Base-by-base conservation (phyloP, 164 flowering plant species). In the Tinospora cordifolia region DNA sequence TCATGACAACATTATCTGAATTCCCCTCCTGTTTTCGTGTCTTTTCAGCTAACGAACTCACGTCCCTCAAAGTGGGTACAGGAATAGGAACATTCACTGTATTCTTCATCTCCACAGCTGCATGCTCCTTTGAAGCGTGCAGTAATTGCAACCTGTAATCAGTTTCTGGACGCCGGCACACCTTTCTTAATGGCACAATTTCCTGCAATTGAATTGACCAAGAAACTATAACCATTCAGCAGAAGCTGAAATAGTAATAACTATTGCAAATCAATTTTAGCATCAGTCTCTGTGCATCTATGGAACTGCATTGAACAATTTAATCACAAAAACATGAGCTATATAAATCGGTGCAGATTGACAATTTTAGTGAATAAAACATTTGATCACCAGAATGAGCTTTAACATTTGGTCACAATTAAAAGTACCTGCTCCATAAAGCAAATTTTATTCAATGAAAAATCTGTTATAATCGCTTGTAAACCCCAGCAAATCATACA, bases 111-210 rank as follows among this genome's bases (percentile, higher is more conserved):
- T 83, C 87, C 8, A 69, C 7, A 2, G 76, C 36, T 13, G 76
- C 76, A 59, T 77, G 54, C 7, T 83, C 86, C 71, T 80, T 88
- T 49, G 79, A 69, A 54, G 86, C 85, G 82, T 89, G 87, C 49
- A 93, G 87, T 69, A 82, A 89, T 70, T 86, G 95, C 85, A 93
- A 71, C 75, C 98, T 82, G 71, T 88, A 82, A 80, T 93, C 94
- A 70, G 97, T 91, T 77, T 93, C 98, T 17, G 98, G 97, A 72
- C 98, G 85, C 57, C 98, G 96, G 67, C 98, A 93, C 25, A 93
- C 81, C 84, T 93, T 93, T 73, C 88, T 80, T 57, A 93, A 78
- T 0, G 89, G 97, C 69, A 91, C 98, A 68, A 93, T 88, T 83
- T 93, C 98, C 98, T 93, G 78, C 27, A 51, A 24, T 44, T 21